phyloP scores from a whole-genome alignment of 2,329 filamentous ascomycete genomes.

The Diaporthe sp. region DNA sequence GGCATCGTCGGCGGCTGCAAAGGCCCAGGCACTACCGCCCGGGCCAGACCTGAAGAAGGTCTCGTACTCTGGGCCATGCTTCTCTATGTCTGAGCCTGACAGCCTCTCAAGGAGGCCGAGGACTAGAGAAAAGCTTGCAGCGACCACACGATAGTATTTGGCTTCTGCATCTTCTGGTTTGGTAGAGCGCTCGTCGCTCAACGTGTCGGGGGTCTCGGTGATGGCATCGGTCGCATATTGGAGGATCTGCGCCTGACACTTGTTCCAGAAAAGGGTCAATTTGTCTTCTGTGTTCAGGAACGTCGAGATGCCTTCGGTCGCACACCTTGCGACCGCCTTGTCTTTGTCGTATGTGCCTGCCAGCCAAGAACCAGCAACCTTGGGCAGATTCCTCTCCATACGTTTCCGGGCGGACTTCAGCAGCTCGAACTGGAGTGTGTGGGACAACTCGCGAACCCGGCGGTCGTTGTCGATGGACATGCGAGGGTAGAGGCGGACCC shows the following conservation, averaged over 20 bases:
- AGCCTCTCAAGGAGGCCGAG: slow-evolving; percentile 63
- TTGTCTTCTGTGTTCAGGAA: slow-evolving; percentile 88
- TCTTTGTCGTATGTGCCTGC: slow-evolving; percentile 90
- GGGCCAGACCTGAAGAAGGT: slow-evolving; percentile 67
- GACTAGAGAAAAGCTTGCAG: slow-evolving; percentile 65
- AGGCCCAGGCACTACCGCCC: slow-evolving; percentile 71
- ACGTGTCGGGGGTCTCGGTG: slow-evolving; percentile 80
- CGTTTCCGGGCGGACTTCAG: slow-evolving; percentile 78
- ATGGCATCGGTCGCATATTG: slow-evolving; percentile 85
- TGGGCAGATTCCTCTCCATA: slow-evolving; percentile 82
- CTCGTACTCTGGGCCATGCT: slow-evolving; percentile 71
- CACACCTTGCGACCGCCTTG: slow-evolving; percentile 78
- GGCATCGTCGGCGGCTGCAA: slow-evolving; percentile 71
- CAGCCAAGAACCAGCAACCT: slow-evolving; percentile 88
- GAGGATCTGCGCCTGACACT: slow-evolving; percentile 83
- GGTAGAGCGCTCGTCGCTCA: slow-evolving; percentile 90
- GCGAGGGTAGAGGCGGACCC: slow-evolving; percentile 89
- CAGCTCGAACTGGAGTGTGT: slow-evolving; percentile 75
- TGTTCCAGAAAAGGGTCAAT: slow-evolving; percentile 78
- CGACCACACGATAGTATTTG: slow-evolving; percentile 83
- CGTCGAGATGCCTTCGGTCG: slow-evolving; percentile 77
- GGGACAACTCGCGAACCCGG: slow-evolving; percentile 87
- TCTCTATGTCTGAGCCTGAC: slow-evolving; percentile 63
- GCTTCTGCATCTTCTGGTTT: slow-evolving; percentile 85
- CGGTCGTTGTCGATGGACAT: slow-evolving; percentile 90